phyloP scores from a whole-genome alignment of 495 filamentous ascomycete species.

The Penicillium lividum region DNA sequence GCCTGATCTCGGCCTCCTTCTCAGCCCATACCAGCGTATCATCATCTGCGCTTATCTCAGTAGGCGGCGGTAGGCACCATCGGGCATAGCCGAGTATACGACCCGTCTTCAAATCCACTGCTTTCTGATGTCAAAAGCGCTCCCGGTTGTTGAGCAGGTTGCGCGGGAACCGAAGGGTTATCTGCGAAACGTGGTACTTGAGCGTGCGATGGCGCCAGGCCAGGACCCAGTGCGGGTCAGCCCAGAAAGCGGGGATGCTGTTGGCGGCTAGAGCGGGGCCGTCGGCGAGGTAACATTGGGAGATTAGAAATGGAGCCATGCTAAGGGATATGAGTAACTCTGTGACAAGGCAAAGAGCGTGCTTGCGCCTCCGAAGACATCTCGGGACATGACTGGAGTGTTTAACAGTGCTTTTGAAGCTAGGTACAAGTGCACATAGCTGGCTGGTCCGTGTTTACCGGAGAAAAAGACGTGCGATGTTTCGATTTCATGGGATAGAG shows the following conservation, averaged over 20 bases:
- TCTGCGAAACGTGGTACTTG: not conserved
- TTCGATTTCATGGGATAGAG: no score
- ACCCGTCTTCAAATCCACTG: not conserved
- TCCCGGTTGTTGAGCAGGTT: not conserved
- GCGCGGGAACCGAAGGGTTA: not conserved
- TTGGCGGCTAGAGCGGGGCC: constrained; percentile 3
- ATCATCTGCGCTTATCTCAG: not conserved
- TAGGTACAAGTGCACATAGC: no score
- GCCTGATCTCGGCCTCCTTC: not conserved
- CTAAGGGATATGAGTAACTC: no score
- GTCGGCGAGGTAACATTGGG: not conserved
- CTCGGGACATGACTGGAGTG: no score
- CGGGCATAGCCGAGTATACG: constrained; percentile 1
- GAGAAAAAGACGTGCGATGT: no score
- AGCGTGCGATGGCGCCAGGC: not conserved
- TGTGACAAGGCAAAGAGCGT: no score
- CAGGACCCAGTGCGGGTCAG: not conserved
- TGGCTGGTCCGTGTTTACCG: no score
- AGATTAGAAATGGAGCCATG: not conserved
- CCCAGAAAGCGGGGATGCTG: constrained; percentile 5
- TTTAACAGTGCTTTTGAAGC: no score
- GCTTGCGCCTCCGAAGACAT: no score
- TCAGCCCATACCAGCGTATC: not conserved
- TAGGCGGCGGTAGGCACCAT: not conserved
- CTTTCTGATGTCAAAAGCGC: not conserved